These are phyloP conservation scores for Kalanchoe fedtschenkoi DNA, from an alignment of 164 flowering plant species.

Conservation along the genomic window DNA sequence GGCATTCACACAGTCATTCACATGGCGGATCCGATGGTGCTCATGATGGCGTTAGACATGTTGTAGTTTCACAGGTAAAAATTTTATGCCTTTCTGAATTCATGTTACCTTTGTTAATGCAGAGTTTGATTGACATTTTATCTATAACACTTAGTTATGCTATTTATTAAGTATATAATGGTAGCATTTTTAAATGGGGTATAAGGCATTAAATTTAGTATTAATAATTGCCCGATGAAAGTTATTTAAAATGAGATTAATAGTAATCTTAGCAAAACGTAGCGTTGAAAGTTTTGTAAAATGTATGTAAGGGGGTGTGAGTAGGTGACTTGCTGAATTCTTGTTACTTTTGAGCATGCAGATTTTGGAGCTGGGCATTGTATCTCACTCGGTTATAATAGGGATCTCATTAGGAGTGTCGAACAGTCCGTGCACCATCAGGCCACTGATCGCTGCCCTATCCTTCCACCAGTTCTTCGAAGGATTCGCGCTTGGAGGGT, in stretches of 20 bases:
- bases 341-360: conserved; percentile 14
- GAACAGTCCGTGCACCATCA: conserved; percentile 77
- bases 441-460: conserved; percentile 76
- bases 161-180: too few species aligned
- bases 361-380: conserved; percentile 88
- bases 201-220: too few species aligned
- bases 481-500: conserved; percentile 94
- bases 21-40: conserved; percentile 26
- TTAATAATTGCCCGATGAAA: too few species aligned
- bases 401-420: conserved; percentile 93
- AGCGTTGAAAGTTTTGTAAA: too few species aligned
- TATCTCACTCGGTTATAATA: conserved; percentile 81
- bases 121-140: too few species aligned
- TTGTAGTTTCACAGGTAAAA: conserved; percentile 89
- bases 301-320: too few species aligned
- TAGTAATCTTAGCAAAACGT: not conserved
- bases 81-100: too few species aligned
- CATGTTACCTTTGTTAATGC: conserved; percentile 13
- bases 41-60: conserved; percentile 50
- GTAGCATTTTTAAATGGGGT: too few species aligned
- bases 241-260: not conserved
- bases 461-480: conserved; percentile 96
- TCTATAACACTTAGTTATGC: too few species aligned
- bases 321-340: too few species aligned
- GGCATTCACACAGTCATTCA: conserved; percentile 19